These are phyloP conservation scores for Farysia itapuensis DNA, from an alignment of 1,284 basidiomycete genomes.

Conservation along the genomic window DNA sequence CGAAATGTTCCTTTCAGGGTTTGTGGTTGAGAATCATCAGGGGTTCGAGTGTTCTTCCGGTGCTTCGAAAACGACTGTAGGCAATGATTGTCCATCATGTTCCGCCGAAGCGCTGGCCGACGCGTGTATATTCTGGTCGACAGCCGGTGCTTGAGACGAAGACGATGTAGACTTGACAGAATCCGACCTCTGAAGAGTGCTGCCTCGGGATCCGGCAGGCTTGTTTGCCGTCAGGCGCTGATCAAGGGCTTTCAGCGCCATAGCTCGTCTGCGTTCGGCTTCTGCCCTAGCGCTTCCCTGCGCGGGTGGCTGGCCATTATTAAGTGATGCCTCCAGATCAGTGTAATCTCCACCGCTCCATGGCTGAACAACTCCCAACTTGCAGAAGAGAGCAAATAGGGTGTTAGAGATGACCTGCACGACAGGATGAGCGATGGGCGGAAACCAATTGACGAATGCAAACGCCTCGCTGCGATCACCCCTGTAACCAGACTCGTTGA, in stretches of 20 bases:
- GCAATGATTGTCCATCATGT: constrained; percentile 1
- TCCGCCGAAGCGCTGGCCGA: no score
- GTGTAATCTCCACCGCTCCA: constrained; percentile 58
- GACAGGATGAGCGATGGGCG: constrained; percentile 70
- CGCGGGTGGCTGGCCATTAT: constrained; percentile 45
- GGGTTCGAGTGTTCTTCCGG: constrained; percentile 18
- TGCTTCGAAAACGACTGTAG: constrained; percentile 36
- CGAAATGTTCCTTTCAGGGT: no score
- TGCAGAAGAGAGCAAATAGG: constrained; percentile 68
- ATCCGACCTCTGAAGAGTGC: constrained; percentile 14
- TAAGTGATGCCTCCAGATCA: constrained; percentile 67
- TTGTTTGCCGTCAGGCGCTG: constrained; percentile 71
- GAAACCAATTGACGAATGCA: constrained; percentile 94
- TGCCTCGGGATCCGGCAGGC: constrained; percentile 1
- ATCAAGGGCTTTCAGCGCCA: constrained; percentile 93
- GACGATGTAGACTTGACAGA: constrained; percentile 8
- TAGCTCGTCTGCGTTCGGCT: constrained; percentile 66
- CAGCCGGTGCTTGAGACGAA: constrained; percentile 3
- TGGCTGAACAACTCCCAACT: constrained; percentile 73
- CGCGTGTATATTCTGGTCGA: no score
- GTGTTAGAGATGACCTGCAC: constrained; percentile 72
- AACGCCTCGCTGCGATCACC: constrained; percentile 96
- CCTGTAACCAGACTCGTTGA: constrained; percentile 66
- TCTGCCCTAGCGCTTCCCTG: constrained; percentile 40
- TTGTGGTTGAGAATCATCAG: constrained; percentile 10